Percentiles rank a stretch among this genome's conserved stretches.
Conservation (phyloP, 257 asterid genomes). For the Gentiana dahurica region DNA sequence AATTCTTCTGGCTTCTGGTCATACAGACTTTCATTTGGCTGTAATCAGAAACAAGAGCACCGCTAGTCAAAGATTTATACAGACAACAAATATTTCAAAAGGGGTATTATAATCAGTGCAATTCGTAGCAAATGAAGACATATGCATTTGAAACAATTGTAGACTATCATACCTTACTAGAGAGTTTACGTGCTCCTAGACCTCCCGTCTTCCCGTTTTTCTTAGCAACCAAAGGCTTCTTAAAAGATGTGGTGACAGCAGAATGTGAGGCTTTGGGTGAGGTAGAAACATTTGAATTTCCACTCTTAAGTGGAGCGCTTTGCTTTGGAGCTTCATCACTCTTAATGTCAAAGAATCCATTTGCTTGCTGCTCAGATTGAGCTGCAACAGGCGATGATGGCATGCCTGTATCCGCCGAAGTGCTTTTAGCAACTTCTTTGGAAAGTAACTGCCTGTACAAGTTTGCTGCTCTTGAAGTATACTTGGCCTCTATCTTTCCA, state of each 20-base stretch:
- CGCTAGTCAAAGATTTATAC: no score
- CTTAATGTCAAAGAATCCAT: constrained; percentile 51
- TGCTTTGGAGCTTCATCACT: constrained; percentile 36
- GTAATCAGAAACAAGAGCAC: constrained; percentile 15
- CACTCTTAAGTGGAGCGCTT: constrained; percentile 34
- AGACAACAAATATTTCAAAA: no score
- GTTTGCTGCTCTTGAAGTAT: constrained; percentile 97
- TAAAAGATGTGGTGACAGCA: constrained; percentile 32
- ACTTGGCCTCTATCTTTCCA: constrained; percentile 89
- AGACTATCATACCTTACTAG: constrained; percentile 43
- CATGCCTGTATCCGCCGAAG: constrained; percentile 55
- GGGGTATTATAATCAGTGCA: no score
- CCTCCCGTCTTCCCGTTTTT: constrained; percentile 86
- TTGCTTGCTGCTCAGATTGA: constrained; percentile 41
- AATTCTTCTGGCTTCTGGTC: constrained; percentile 94
- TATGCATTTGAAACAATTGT: no score
- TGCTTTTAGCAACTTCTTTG: constrained; percentile 91
- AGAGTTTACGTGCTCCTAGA: constrained; percentile 91
- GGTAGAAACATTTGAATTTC: constrained; percentile 42
- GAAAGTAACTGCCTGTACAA: constrained; percentile 75
- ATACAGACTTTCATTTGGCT: constrained; percentile 87
- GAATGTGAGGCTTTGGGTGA: constrained; percentile 67
- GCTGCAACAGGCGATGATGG: constrained; percentile 73
- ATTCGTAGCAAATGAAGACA: no score
- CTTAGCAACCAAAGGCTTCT: constrained; percentile 74